Base-by-base conservation (phyloP, 2,329 filamentous ascomycete genomes). In the Neopestalotiopsis clavispora region DNA sequence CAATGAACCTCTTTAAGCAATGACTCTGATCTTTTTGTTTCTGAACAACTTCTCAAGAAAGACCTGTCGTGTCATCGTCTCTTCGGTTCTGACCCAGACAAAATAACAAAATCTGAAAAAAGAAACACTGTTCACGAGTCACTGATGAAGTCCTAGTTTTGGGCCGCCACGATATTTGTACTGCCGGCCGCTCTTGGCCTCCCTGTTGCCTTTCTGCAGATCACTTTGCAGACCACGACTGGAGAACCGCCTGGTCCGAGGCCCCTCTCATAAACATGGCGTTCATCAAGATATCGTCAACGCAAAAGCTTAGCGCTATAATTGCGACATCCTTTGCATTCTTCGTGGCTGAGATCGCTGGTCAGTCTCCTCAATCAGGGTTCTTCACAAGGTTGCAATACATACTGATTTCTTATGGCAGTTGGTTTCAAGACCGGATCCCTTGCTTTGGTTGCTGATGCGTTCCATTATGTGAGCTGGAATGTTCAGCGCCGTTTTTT, bases 371-470 rank as follows among this genome's bases (percentile, higher is more conserved):
- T 10, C 20, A 17, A 17, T 40, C 6, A 9, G 4, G 9, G 10
- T n/a, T 10, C 17, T 23, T 9, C 14, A 20, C 9, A 52, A 7
- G 12, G 45, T 28, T 45, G 7, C 17, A 52, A 10, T 12, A 14
- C 45, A 40, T 40, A 14, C 34, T 62, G 34, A 62, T 20, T 6
- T 13, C 20, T 34, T 28, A 62, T 38, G 59, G 17, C 28, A 78
- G 77, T 77, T 62, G 77, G 77, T 32, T 78, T 78, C 69, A 74
- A 89, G 70, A 94, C 92, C 1, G 84, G 85, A 66, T 94, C 92
- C 0, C 83, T 95, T 12, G 91, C 91, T 0, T 83, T 95, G 2
- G 83, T 94, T 32, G 92, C 92, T 34, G 92, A 95, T 83, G 91
- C 93, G 1, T 94, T 94, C 73, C 92, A 94, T 77, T 93, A 94